Evolutionary conservation across 257 asterid species (phyloP), one percentile per base, ranked within the genome.

Genomic region (Fraxinus anomala): DNA sequence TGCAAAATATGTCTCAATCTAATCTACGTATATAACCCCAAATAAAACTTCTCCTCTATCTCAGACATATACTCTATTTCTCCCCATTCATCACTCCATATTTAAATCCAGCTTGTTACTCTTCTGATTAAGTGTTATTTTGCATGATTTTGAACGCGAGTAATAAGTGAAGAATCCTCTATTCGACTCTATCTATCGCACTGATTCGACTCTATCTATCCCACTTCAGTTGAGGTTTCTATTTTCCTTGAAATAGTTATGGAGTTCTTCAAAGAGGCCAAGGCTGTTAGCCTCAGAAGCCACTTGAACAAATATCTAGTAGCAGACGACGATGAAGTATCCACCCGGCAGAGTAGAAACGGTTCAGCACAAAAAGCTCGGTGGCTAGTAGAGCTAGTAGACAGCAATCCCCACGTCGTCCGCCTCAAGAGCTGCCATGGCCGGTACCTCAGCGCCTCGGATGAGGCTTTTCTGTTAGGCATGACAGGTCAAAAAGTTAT

Each of bases 351-450:
- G 85, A 91, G 97, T 91, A 73, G 91, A 5, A 74, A 66, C 87
- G 97, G 92, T 77, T 81, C 82, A 76, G 79, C 89, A 3, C 73
- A 87, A 68, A 81, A 73, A 42, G 90, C 94, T 23, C 91, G 98
- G 82, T 96, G 99, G 98, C 77, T 85, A 68, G 96, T 95, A 68
- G 99, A 95, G 83, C 83, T 87, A 42, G 92, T 93, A 33, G 93
- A 89, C 31, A 78, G 79, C 30, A 87, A 84, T 76, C 80, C 77
- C 68, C 78, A 79, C 59, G 80, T 83, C 79, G 28, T 95, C 68
- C 96, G 97, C 42, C 93, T 95, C 12, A 93, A 89, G 70, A 93
- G 92, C 82, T 87, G 91, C 83, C 86, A 87, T 81, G 84, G 83
- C 76, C 87, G 88, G 37, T 96, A 96, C 83, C 88, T 96, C 61